Conservation (phyloP, 2,329 filamentous ascomycete species). For the Diplodia mutila region DNA sequence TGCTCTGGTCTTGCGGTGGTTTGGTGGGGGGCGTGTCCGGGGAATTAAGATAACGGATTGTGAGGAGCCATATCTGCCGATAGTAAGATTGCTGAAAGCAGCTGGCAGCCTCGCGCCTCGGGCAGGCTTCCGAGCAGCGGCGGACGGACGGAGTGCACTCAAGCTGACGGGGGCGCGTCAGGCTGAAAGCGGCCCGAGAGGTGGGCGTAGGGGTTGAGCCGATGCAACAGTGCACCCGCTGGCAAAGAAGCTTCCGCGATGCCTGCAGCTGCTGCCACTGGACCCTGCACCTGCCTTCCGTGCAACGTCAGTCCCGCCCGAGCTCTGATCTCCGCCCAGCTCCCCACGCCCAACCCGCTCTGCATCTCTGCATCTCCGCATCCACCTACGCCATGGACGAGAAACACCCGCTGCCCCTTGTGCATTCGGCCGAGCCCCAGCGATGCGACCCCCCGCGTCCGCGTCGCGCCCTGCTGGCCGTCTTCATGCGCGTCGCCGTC, state of each 20-base stretch:
- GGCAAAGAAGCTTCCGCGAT: background rate
- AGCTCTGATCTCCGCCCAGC: background rate
- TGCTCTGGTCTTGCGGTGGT: background rate
- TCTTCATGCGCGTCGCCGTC: constrained; percentile 34
- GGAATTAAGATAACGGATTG: constrained; percentile 13
- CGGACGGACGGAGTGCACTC: background rate
- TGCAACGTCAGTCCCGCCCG: background rate
- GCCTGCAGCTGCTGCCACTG: background rate
- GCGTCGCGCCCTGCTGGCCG: constrained; percentile 30
- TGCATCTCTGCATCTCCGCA: background rate
- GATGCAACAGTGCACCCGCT: background rate
- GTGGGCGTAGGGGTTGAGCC: background rate
- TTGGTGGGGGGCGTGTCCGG: background rate
- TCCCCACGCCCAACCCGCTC: background rate
- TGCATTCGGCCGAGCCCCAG: background rate
- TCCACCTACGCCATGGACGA: constrained; percentile 14
- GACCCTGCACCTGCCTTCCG: constrained; percentile 1
- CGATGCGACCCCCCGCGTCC: constrained; percentile 22
- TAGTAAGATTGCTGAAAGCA: background rate
- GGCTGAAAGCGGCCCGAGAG: background rate
- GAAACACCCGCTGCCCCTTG: constrained; percentile 10
- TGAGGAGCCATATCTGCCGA: constrained; percentile 2
- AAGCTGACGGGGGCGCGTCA: background rate
- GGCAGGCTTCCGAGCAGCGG: background rate
- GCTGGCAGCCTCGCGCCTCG: background rate